Base-by-base conservation (phyloP, 306 rosid species). In the Cucurbita argyrosperma region DNA sequence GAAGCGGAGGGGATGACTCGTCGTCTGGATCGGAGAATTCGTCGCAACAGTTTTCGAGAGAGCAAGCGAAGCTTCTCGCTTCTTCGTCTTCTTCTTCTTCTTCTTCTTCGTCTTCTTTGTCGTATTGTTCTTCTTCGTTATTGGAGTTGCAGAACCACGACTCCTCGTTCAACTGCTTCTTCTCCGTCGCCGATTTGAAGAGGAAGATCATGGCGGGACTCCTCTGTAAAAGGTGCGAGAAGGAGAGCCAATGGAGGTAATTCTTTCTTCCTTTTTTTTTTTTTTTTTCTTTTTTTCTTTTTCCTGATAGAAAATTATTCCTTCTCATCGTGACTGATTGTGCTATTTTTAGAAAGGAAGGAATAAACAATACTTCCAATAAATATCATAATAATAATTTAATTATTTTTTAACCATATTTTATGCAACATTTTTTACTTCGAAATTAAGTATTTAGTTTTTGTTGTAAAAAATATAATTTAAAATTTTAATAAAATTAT, bases 231-330 rank as follows among this genome's bases (percentile, higher is more conserved):
- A 88, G 80, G 15, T 73, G 89, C 80, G 90, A 87, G 9, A 87
- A 89, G 54, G 89, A 94, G 80, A 96, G 96, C 81, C 99, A 87
- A 77, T 94, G 99, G 99, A 94, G 97, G 99, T 94, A 83, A 81
- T 21, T 5, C 35, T 2, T 55, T 42, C 49, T 80, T 18, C 85
- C 80, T 76, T 0, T 15, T 14, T 52, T 52, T 0, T 1, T 53
- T 8, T 19, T 18, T 18, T 55, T 18, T 55, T 8, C 18, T 55
- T 16, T 53, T 12, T 18, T 1, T 86, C 81, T 65, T 83, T 82
- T 65, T 90, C 86, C 81, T 88, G 87, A 80, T 90, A 13, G n/a
- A 35, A 26, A 30, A 10, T 26, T 11, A 10, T 26, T 60, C 10
- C 7, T 30, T 23, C 11, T 60, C 4, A 18, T 56, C 46, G 42